Percentiles rank a stretch among this genome's conserved stretches.
Conservation (phyloP, 2,329 filamentous ascomycete genomes). For the Aspergillus sp. region DNA sequence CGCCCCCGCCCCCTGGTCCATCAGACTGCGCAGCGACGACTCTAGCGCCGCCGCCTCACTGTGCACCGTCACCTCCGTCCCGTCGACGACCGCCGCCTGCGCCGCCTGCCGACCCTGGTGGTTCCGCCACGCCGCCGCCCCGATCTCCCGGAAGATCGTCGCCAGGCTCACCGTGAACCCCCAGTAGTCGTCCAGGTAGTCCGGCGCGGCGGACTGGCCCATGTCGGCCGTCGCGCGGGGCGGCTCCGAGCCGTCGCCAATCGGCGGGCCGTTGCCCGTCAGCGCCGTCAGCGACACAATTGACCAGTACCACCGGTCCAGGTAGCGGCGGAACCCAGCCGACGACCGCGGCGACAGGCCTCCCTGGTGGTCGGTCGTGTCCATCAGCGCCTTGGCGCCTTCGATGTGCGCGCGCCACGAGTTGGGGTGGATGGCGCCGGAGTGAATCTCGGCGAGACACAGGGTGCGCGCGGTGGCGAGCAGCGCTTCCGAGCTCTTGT, state of each 20-base stretch:
- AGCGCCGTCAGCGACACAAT: slow-evolving; percentile 42
- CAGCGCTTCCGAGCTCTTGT: slow-evolving; percentile 32
- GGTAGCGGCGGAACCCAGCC: slow-evolving; percentile 34
- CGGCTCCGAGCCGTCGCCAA: slow-evolving; percentile 24
- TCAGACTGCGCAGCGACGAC: slow-evolving; percentile 31
- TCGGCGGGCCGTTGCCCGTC: slow-evolving; percentile 37
- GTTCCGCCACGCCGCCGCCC: slow-evolving; percentile 33
- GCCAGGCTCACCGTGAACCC: slow-evolving; percentile 41
- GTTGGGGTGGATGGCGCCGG: slow-evolving; percentile 38
- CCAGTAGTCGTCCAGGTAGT: slow-evolving; percentile 44
- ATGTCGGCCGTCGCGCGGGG: slow-evolving; percentile 10
- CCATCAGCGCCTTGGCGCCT: slow-evolving; percentile 40
- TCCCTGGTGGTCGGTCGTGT: slow-evolving; percentile 18
- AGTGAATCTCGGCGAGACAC: slow-evolving; percentile 43
- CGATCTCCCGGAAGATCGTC: slow-evolving; percentile 38
- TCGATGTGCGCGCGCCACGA: slow-evolving; percentile 45
- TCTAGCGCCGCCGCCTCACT: slow-evolving; percentile 34
- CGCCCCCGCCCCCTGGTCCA: slow-evolving; percentile 27
- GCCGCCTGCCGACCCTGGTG: slow-evolving; percentile 18
- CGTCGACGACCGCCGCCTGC: slow-evolving; percentile 16
- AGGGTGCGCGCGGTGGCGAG: slow-evolving; percentile 43
- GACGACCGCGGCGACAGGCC: slow-evolving; percentile 23
- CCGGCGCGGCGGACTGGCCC: slow-evolving; percentile 17
- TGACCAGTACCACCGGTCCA: slow-evolving; percentile 41
- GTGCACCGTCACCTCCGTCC: slow-evolving; percentile 20